A percentile compares a stretch with the other conserved stretches of the same genome.
Evolutionary conservation across 2,329 filamentous ascomycete genomes (phyloP).

Genomic region (Colletotrichum graminicola): DNA sequence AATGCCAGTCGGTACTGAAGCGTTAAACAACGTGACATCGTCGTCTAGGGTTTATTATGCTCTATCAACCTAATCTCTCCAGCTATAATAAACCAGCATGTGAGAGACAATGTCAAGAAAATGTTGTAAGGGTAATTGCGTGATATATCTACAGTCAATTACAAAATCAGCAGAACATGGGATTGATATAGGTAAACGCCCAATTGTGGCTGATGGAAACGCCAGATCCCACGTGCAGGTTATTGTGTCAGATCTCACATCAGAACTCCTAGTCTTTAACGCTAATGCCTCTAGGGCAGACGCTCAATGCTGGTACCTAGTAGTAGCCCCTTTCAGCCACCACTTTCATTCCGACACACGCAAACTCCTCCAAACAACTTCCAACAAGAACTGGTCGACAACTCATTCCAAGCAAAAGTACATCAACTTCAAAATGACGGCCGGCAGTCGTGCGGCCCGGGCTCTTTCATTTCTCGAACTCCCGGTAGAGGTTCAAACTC

Average conservation of each 20-base stretch:
- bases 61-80: background rate
- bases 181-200: no score
- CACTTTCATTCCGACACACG: background rate
- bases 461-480: background rate
- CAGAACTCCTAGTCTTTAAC: background rate
- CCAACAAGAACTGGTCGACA: background rate
- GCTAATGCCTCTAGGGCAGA: background rate
- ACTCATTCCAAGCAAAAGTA: background rate
- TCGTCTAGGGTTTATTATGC: background rate
- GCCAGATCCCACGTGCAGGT: background rate
- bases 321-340: slow-evolving; percentile 7
- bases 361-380: slow-evolving; percentile 14
- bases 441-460: background rate
- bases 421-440: background rate
- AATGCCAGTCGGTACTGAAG: background rate
- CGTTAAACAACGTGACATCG: background rate
- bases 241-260: background rate
- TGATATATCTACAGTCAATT: background rate
- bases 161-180: background rate
- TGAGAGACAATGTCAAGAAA: background rate
- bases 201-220: background rate
- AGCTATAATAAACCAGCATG: background rate
- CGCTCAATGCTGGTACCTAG: background rate
- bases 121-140: background rate
- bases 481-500: slow-evolving; percentile 3